Percentiles rank a stretch among this genome's conserved stretches.
phyloP scores from a whole-genome alignment of 1,284 basidiomycete species.

The Sanghuangporus sanghuang region DNA sequence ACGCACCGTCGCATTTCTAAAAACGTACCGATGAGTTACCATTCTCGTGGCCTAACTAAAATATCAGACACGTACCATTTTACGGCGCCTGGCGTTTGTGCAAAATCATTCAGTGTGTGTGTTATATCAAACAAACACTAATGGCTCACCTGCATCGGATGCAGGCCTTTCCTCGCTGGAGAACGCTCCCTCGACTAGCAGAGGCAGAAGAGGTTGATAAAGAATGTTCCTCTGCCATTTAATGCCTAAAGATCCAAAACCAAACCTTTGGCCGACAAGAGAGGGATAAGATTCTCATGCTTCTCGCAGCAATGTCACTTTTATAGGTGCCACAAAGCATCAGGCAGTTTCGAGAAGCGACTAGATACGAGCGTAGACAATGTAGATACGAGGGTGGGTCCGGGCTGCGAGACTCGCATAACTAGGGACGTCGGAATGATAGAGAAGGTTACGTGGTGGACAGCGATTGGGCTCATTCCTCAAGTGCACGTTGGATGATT shows the following conservation, averaged over 20 bases:
- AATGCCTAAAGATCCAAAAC: neutral
- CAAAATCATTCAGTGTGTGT: neutral
- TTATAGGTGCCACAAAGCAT: neutral
- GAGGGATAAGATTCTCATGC: neutral
- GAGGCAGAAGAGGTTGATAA: neutral
- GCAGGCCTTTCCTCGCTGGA: constrained; percentile 25
- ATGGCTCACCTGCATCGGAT: constrained; percentile 23
- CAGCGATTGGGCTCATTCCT: neutral
- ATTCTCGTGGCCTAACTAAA: neutral
- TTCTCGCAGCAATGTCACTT: neutral
- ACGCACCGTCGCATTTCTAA: constrained; percentile 37
- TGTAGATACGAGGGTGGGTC: neutral
- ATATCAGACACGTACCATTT: constrained; percentile 29
- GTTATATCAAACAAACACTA: neutral
- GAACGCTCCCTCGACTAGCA: constrained; percentile 5
- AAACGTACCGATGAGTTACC: neutral
- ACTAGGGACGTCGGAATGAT: neutral
- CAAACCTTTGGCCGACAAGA: neutral
- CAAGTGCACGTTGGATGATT: neutral
- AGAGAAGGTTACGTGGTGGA: neutral
- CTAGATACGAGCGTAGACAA: neutral
- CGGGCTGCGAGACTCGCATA: neutral
- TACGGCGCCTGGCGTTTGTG: constrained; percentile 29
- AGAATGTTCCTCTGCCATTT: neutral
- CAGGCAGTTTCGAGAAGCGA: neutral